A percentile compares a stretch with the other conserved stretches of the same genome.
Evolutionary conservation across 345 rosid genomes (phyloP).

Genomic region (Trapa bicornis): DNA sequence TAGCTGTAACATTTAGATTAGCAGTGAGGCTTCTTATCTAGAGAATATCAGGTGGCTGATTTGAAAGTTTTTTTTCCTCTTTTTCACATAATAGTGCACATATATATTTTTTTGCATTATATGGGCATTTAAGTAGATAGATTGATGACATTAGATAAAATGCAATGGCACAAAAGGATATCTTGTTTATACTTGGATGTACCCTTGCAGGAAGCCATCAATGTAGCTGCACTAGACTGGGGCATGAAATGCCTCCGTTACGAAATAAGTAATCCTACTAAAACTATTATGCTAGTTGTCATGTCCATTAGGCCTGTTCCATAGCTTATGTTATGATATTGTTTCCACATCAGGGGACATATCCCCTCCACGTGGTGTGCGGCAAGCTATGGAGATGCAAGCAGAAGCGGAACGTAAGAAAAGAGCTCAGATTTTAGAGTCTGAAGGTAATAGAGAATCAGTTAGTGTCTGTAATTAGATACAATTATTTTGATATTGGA

Average conservation of each 20-base stretch:
- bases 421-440: constrained; percentile 87
- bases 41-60: background rate
- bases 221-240: constrained; percentile 82
- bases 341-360: constrained; percentile 63
- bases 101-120: too few relatives aligned
- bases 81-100: background rate
- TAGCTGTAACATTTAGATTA: background rate
- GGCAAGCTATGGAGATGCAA: constrained; percentile 98
- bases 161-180: background rate
- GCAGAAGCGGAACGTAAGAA: constrained; percentile 96
- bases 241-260: constrained; percentile 86
- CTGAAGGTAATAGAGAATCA: constrained; percentile 40
- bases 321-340: constrained; percentile 7
- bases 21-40: background rate
- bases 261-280: constrained; percentile 59
- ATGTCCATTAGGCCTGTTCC: background rate
- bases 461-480: background rate
- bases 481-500: background rate
- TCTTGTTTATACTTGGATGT: constrained; percentile 3
- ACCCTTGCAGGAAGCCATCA: constrained; percentile 64
- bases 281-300: background rate
- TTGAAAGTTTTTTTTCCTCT: background rate
- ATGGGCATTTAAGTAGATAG: too few relatives aligned
- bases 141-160: background rate
- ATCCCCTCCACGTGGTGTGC: constrained; percentile 86